These are phyloP conservation scores for Collybia sordida DNA, from an alignment of 768 basidiomycete genomes.

Conservation along the genomic window DNA sequence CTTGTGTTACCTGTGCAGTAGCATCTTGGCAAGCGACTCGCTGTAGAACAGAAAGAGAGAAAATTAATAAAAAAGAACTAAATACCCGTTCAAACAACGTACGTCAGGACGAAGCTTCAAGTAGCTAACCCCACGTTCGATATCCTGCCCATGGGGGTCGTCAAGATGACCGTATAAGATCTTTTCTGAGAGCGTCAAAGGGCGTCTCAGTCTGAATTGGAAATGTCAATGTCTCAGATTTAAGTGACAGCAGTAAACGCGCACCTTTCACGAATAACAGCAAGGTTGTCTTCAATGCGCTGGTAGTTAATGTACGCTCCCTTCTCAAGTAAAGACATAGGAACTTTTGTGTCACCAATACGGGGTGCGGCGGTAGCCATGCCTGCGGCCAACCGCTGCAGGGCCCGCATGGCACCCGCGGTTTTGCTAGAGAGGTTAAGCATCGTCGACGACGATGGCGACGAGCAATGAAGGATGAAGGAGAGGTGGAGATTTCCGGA, in stretches of 20 bases:
- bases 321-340: conserved; percentile 85
- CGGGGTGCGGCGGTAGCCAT: conserved; percentile 81
- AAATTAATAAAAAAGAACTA: conserved; percentile 4
- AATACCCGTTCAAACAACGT: conserved; percentile 31
- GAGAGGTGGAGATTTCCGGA: conserved; percentile 33
- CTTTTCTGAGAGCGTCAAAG: conserved; percentile 94
- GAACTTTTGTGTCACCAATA: conserved; percentile 88
- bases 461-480: conserved; percentile 19
- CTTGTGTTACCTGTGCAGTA: conserved; percentile 65
- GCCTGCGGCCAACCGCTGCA: conserved; percentile 57
- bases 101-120: conserved; percentile 98
- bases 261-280: conserved; percentile 80
- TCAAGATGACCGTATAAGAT: conserved; percentile 98
- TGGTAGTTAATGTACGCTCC: conserved; percentile 90
- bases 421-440: conserved; percentile 56
- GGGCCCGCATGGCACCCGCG: conserved; percentile 49
- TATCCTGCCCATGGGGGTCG: conserved; percentile 88
- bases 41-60: conserved; percentile 33
- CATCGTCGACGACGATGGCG: conserved; percentile 52
- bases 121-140: conserved; percentile 90
- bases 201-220: conserved; percentile 71
- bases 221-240: conserved; percentile 1
- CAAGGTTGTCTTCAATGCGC: conserved; percentile 97
- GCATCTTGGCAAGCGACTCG: conserved; percentile 92
- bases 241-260: neutral